A percentile compares a stretch with the other conserved stretches of the same genome.
phyloP scores from a whole-genome alignment of 2,329 filamentous ascomycete species.

The Fusarium tricinctum region DNA sequence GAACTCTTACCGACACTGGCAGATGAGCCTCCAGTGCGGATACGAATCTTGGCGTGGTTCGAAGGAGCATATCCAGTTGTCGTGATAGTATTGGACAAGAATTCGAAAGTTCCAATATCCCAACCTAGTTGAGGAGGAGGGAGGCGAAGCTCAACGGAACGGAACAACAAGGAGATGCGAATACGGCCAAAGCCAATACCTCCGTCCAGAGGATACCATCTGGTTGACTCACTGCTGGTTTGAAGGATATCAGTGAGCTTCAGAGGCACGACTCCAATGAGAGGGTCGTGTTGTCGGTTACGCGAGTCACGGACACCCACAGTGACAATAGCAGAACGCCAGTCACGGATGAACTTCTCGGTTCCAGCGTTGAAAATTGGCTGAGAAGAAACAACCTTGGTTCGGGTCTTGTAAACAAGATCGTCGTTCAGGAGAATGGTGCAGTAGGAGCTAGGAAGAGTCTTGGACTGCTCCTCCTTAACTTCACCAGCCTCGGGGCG shows the following conservation, averaged over 20 bases:
- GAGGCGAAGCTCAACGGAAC: slow-evolving; percentile 86
- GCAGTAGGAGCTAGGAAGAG: slow-evolving; percentile 92
- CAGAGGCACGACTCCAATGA: slow-evolving; percentile 91
- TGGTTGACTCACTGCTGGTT: slow-evolving; percentile 85
- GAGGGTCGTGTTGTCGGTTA: slow-evolving; percentile 92
- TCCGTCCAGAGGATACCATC: slow-evolving; percentile 97
- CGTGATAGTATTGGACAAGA: slow-evolving; percentile 78
- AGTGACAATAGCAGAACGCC: slow-evolving; percentile 88
- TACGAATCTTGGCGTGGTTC: slow-evolving; percentile 79
- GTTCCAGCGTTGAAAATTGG: slow-evolving; percentile 98
- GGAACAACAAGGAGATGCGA: slow-evolving; percentile 89
- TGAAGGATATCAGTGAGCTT: slow-evolving; percentile 90
- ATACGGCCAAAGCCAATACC: slow-evolving; percentile 93
- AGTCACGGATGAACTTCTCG: slow-evolving; percentile 92
- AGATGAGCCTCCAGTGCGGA: slow-evolving; percentile 87
- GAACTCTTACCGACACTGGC: slow-evolving; percentile 75
- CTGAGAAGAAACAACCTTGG: slow-evolving; percentile 93
- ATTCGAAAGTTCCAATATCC: slow-evolving; percentile 96
- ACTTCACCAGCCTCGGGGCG: slow-evolving; percentile 84
- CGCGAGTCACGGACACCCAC: slow-evolving; percentile 90
- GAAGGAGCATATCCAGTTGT: slow-evolving; percentile 73
- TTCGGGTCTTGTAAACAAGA: slow-evolving; percentile 90
- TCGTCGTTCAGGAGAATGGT: slow-evolving; percentile 93
- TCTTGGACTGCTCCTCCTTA: slow-evolving; percentile 84
- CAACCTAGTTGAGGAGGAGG: slow-evolving; percentile 90